These are phyloP conservation scores for Eucalyptus leucophloia DNA, from an alignment of 345 rosid genomes.

Conservation along the genomic window DNA sequence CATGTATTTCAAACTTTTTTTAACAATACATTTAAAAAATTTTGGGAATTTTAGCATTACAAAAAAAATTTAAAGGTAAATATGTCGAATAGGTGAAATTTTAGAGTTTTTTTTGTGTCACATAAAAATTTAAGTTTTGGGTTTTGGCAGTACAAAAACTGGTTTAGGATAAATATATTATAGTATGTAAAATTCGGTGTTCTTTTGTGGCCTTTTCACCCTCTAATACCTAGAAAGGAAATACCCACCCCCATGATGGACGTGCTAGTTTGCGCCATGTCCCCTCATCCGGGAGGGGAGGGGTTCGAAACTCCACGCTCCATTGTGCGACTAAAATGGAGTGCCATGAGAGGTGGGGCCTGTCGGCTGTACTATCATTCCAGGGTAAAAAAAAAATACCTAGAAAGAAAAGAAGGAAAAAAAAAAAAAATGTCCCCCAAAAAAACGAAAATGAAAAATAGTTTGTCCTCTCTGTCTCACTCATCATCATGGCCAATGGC, in stretches of 20 bases:
- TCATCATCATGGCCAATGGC: neutral
- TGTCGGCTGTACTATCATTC: rapidly evolving
- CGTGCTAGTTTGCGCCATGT: rapidly evolving
- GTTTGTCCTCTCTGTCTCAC: neutral
- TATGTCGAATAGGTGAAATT: rapidly evolving
- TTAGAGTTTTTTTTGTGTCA: rapidly evolving
- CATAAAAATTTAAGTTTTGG: rapidly evolving
- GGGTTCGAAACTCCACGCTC: rapidly evolving
- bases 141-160: rapidly evolving
- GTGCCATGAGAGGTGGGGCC: no score
- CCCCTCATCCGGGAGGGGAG: no score
- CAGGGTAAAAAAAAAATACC: rapidly evolving
- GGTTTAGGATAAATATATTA: no score
- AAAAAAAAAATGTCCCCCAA: no score
- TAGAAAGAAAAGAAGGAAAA: rapidly evolving
- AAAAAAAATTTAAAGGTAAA: rapidly evolving
- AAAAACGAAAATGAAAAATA: neutral
- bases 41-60: no score
- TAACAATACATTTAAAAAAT: rapidly evolving
- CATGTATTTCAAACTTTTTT: no score
- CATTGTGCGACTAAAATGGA: no score
- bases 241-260: rapidly evolving
- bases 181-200: rapidly evolving
- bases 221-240: rapidly evolving
- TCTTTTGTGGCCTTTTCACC: no score